These are phyloP conservation scores for Colletotrichum sublineola DNA, from an alignment of 2,329 filamentous ascomycete species.

Conservation along the genomic window DNA sequence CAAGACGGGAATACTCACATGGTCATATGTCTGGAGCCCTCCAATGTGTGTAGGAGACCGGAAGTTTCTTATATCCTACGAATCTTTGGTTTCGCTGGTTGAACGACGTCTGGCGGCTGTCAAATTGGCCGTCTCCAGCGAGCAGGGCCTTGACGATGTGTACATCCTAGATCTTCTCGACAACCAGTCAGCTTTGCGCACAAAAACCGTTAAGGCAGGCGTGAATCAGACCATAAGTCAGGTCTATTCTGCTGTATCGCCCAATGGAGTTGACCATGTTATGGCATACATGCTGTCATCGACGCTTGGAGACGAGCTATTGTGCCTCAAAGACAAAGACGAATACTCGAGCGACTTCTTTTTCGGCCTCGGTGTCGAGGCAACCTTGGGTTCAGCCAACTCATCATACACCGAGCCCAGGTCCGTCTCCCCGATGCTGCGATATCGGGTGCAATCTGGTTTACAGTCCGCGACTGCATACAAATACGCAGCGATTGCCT, in stretches of 20 bases:
- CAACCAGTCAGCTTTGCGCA: neutral
- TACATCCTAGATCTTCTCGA: neutral
- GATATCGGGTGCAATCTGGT: neutral
- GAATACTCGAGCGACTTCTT: neutral
- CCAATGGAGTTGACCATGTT: neutral
- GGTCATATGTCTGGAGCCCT: conserved; percentile 1
- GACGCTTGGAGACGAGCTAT: neutral
- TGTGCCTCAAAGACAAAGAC: neutral
- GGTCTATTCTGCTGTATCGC: neutral
- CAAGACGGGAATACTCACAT: neutral
- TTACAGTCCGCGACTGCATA: neutral
- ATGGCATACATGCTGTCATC: neutral
- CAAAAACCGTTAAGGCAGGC: neutral
- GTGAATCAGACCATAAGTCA: neutral
- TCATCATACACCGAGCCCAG: neutral
- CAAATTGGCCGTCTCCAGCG: neutral
- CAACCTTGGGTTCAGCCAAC: neutral
- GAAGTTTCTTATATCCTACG: neutral
- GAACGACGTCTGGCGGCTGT: neutral
- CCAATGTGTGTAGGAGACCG: neutral
- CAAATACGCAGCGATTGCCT: neutral
- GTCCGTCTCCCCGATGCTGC: neutral
- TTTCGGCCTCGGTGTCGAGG: neutral
- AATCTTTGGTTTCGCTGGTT: neutral
- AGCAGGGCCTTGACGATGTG: neutral